A percentile compares a stretch with the other conserved stretches of the same genome.
Conservation (phyloP, 2,329 filamentous ascomycete genomes). For the Didymella arachidicola region DNA sequence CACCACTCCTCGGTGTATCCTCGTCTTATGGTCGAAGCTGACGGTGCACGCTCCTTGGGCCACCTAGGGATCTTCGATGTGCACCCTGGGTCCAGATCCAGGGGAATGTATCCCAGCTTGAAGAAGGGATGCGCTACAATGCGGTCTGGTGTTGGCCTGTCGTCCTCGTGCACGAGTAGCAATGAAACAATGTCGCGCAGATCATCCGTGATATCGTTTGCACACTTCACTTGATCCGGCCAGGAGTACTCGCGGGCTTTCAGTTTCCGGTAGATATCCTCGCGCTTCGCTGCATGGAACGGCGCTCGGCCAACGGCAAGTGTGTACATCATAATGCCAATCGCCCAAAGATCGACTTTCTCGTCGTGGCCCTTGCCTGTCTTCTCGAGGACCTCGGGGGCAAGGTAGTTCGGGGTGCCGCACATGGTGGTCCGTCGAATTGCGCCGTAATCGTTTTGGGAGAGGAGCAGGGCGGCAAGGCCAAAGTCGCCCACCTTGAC, state of each 20-base stretch:
- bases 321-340: conserved; percentile 98
- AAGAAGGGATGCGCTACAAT: conserved; percentile 86
- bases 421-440: conserved; percentile 87
- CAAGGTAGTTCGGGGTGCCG: conserved; percentile 97
- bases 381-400: conserved; percentile 94
- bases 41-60: conserved; percentile 55
- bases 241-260: conserved; percentile 79
- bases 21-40: conserved; percentile 53
- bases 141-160: conserved; percentile 75
- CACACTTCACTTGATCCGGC: conserved; percentile 71
- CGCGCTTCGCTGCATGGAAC: conserved; percentile 89
- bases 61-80: conserved; percentile 57
- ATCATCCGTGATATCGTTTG: conserved; percentile 75
- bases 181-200: conserved; percentile 79
- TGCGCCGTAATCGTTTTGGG: conserved; percentile 86
- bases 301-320: conserved; percentile 96
- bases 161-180: conserved; percentile 77
- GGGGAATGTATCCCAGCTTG: conserved; percentile 75
- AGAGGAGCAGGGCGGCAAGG: conserved; percentile 87
- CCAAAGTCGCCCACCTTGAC: conserved; percentile 98
- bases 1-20: conserved; percentile 62
- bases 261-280: conserved; percentile 79
- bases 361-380: conserved; percentile 94
- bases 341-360: conserved; percentile 97
- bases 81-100: conserved; percentile 56